Conservation (phyloP, 129 eudicot genomes). For the Calendula officinalis region DNA sequence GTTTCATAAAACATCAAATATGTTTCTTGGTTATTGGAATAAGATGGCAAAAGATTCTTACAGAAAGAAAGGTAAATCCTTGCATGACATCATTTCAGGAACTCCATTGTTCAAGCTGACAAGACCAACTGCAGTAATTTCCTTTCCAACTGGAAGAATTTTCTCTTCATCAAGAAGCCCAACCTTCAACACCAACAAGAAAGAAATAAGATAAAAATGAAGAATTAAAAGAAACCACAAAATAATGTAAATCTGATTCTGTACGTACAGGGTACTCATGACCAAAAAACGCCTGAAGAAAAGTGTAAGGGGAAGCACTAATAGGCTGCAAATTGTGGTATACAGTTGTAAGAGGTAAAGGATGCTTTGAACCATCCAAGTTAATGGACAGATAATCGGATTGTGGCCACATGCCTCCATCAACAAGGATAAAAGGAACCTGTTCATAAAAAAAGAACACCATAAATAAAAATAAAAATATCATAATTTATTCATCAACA, state of each 20-base stretch:
- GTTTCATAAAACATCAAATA: not conserved
- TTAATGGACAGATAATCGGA: conserved; percentile 61
- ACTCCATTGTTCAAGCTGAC: conserved; percentile 59
- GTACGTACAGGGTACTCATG: conserved; percentile 77
- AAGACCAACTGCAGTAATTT: conserved; percentile 85
- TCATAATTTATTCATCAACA: too few species aligned
- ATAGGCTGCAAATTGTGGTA: conserved; percentile 87
- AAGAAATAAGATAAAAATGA: conserved; percentile 18
- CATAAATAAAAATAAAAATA: too few species aligned
- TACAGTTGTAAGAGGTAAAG: conserved; percentile 80
- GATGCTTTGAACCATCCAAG: conserved; percentile 87
- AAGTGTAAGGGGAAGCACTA: conserved; percentile 77
- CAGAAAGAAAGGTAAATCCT: conserved; percentile 86
- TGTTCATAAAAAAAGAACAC: conserved; percentile 21
- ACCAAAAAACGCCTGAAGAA: conserved; percentile 88
- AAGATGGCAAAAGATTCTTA: conserved; percentile 27
- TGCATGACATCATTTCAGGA: conserved; percentile 68
- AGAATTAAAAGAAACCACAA: not conserved
- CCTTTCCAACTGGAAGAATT: conserved; percentile 79
- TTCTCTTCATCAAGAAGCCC: conserved; percentile 86
- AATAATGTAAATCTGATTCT: not conserved
- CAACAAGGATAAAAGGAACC: conserved; percentile 90
- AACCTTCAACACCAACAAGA: conserved; percentile 46
- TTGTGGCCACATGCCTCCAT: conserved; percentile 66
- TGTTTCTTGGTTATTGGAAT: too few species aligned